phyloP scores from a whole-genome alignment of 108 stramenopile species.

The Cyclotella atomus region DNA sequence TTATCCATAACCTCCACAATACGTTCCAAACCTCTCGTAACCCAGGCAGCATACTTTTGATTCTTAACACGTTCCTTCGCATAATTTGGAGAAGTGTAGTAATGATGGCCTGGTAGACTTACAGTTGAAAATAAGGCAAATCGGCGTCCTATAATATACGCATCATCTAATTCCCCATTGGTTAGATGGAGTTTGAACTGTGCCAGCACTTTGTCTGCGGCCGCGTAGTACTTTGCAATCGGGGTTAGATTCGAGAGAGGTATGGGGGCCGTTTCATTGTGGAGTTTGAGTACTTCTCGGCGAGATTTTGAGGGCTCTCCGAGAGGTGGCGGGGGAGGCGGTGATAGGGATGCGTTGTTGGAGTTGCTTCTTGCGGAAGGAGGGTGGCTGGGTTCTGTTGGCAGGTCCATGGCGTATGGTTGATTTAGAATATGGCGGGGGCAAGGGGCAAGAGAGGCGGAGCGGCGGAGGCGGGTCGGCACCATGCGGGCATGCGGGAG shows the following conservation, averaged over 20 bases:
- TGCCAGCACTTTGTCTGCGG: constrained; percentile 71
- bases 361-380: constrained; percentile 1
- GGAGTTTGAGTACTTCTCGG: constrained; percentile 34
- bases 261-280: constrained; percentile 33
- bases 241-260: constrained; percentile 73
- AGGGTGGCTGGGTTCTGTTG: constrained; percentile 13
- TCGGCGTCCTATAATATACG: constrained; percentile 80
- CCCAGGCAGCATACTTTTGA: constrained; percentile 58
- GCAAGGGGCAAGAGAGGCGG: no score
- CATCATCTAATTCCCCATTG: constrained; percentile 62
- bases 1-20: constrained; percentile 80
- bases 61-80: constrained; percentile 46
- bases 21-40: constrained; percentile 66
- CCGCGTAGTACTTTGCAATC: constrained; percentile 74
- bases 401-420: constrained; percentile 11
- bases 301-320: constrained; percentile 40
- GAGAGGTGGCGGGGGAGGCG: background rate
- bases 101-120: constrained; percentile 73
- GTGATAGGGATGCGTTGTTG: background rate
- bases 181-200: constrained; percentile 57
- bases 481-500: background rate
- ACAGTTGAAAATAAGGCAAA: constrained; percentile 76
- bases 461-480: background rate
- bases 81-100: constrained; percentile 56
- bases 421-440: no score